Percentiles rank a stretch among this genome's conserved stretches.
These are phyloP conservation scores for Fulvia fulva DNA, from an alignment of 2,329 filamentous ascomycete genomes.

Conservation along the genomic window DNA sequence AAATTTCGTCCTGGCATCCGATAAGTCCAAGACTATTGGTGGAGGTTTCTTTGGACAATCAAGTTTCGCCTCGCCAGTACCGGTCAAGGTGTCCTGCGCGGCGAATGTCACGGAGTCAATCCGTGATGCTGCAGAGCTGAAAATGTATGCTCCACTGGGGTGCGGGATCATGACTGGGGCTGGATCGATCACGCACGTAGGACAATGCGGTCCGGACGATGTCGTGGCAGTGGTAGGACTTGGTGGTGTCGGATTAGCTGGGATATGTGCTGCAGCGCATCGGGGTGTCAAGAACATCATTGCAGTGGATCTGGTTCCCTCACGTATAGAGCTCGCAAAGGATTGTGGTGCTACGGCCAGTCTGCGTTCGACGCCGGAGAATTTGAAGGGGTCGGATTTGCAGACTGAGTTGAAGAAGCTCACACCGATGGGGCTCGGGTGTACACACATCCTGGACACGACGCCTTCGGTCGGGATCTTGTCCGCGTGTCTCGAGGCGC, in stretches of 20 bases:
- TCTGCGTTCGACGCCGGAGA: conserved; percentile 12
- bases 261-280: conserved; percentile 38
- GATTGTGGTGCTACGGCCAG: conserved; percentile 43
- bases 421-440: conserved; percentile 32
- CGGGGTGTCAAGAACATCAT: conserved; percentile 37
- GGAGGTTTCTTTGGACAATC: conserved; percentile 39
- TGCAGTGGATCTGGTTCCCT: conserved; percentile 44
- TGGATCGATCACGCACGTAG: conserved; percentile 40
- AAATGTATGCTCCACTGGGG: conserved; percentile 39
- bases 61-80: conserved; percentile 32
- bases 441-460: conserved; percentile 46
- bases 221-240: conserved; percentile 38
- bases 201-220: conserved; percentile 27
- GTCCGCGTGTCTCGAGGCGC: conserved; percentile 37
- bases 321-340: conserved; percentile 41
- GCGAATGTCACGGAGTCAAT: conserved; percentile 26
- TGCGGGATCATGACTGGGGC: conserved; percentile 46
- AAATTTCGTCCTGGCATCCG: conserved; percentile 18
- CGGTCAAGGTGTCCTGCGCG: conserved; percentile 30
- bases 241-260: conserved; percentile 41
- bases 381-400: conserved; percentile 6
- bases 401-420: conserved; percentile 14
- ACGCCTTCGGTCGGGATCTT: conserved; percentile 42
- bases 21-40: conserved; percentile 18
- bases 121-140: conserved; percentile 25